phyloP scores from a whole-genome alignment of 176 grass and related monocot species.

The Areca catechu region DNA sequence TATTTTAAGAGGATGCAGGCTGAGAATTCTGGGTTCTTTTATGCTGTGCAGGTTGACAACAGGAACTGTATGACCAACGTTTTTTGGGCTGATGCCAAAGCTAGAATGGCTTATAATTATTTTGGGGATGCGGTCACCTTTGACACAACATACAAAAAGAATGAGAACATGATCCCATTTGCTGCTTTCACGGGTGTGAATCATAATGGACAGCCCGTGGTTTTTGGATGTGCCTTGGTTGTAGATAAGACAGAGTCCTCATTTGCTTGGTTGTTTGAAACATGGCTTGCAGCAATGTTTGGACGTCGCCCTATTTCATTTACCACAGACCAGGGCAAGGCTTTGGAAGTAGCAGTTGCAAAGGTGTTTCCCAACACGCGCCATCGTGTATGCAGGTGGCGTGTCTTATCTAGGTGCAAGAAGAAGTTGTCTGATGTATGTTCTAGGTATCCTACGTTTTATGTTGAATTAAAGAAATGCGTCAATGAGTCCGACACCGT shows the following conservation, averaged over 20 bases:
- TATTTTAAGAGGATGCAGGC: conserved; percentile 77
- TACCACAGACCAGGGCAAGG: conserved; percentile 78
- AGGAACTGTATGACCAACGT: conserved; percentile 71
- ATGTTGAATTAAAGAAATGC: conserved; percentile 68
- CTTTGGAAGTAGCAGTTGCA: conserved; percentile 45
- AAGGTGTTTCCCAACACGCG: conserved; percentile 68
- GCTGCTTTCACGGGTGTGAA: conserved; percentile 73
- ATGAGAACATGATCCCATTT: conserved; percentile 69
- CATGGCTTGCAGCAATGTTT: conserved; percentile 77
- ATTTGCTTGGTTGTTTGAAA: conserved; percentile 73
- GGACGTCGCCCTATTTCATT: conserved; percentile 51
- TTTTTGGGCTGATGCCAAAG: conserved; percentile 84
- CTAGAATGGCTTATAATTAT: conserved; percentile 71
- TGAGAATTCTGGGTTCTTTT: conserved; percentile 66
- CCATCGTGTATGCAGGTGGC: conserved; percentile 93
- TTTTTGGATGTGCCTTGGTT: conserved; percentile 85
- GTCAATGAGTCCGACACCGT: conserved; percentile 50
- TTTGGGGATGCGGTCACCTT: conserved; percentile 89
- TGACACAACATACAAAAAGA: conserved; percentile 64
- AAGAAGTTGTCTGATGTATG: conserved; percentile 74
- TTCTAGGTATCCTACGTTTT: conserved; percentile 45
- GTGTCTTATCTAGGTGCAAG: conserved; percentile 81
- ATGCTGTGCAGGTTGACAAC: conserved; percentile 57
- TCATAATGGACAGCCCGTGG: conserved; percentile 63
- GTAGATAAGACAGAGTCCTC: conserved; percentile 63